Base-by-base conservation (phyloP, 805 yeast genomes). In the Saturnispora serradocipensis region DNA sequence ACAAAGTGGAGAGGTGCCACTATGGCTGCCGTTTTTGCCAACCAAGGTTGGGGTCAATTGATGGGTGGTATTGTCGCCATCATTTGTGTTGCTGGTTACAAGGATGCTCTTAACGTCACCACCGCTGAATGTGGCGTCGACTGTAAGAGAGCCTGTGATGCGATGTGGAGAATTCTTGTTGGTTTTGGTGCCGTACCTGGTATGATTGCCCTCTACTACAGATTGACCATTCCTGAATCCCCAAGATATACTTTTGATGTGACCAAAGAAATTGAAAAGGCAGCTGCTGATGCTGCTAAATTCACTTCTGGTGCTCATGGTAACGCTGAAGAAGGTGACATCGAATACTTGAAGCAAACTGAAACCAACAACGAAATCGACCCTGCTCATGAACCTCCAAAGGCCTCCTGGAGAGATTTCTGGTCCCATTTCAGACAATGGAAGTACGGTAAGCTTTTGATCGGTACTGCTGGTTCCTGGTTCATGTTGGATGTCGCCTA, bases 1-100 rank as follows among this genome's bases (percentile, higher is more conserved):
- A 88, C 96, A 59, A 88, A 86, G 70, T 88, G 96, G 95, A 86
- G 97, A 82, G 97, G 97, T 78, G 96, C 96, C 58, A 88, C 88
- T 61, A 88, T 88, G 96, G 89, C 87, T 65, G 95, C 96, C 28
- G 96, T 88, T 52, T 90, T 90, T 70, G 91, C 97, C 53, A 89
- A 89, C 75, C 97, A 90, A 74, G 97, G 97, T 71, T 81, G 93
- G 82, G 97, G 97, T 69, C 97, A 90, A 74, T 78, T 89, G 55
- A 64, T 82, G 18, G 96, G 88, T 54, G 96, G 91, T 80, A 74
- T 88, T 58, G 86, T 88, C 61, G 87, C 95, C 52, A 71, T 88
- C 55, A 65, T 86, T 53, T 76, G 81, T 64, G 85, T 87, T 59
- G 86, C 84, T 52, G 95, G 81, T 61, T 89, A 84, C 77, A 86